Base-by-base conservation (phyloP, 2,329 filamentous ascomycete genomes). In the Claviceps africana region DNA sequence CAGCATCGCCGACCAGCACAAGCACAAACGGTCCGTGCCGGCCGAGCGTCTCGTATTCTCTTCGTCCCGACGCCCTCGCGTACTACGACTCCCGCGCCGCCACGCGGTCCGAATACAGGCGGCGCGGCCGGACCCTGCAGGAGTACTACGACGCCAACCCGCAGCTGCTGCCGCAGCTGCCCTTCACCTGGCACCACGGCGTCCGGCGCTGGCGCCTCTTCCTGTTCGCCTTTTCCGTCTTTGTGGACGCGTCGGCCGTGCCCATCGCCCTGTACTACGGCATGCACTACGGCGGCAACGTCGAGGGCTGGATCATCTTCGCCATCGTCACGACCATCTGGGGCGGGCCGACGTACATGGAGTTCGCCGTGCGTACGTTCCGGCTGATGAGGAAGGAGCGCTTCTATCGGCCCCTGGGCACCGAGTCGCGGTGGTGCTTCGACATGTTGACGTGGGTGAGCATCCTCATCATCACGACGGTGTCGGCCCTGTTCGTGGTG, bases 281-380 rank as follows among this genome's bases (percentile, higher is more conserved):
- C 21, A 64, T 79, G 53, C 67, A 66, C 56, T 76, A 67, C 45
- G 67, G 64, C 4, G 68, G 66, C 33, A 21, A 65, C 21, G 65
- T 69, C 22, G 39, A 71, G 62, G 65, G 66, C 40, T 70, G 61
- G 59, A 69, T 69, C 57, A 70, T 74, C 51, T 78, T 78, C 55
- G 73, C 74, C 56, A 68, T 78, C 50, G 70, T 78, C 44, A 77
- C 75, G 0, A 73, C 74, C 37, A 75, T 78, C 55, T 78, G 75
- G 67, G 75, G 75, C 52, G 67, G 75, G 28, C 71, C 76, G n/a
- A 77, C 75, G 6, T 76, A 76, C 52, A 64, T 77, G 52, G 74
- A 78, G 56, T 77, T 77, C 53, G 73, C 64, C 28, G 63, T 76
- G 47, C 70, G 75, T 11, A 72, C 69, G 0, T 63, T 74, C 53